Conservation (phyloP, 306 rosid species). For the Chamaecrista fasciculata region DNA sequence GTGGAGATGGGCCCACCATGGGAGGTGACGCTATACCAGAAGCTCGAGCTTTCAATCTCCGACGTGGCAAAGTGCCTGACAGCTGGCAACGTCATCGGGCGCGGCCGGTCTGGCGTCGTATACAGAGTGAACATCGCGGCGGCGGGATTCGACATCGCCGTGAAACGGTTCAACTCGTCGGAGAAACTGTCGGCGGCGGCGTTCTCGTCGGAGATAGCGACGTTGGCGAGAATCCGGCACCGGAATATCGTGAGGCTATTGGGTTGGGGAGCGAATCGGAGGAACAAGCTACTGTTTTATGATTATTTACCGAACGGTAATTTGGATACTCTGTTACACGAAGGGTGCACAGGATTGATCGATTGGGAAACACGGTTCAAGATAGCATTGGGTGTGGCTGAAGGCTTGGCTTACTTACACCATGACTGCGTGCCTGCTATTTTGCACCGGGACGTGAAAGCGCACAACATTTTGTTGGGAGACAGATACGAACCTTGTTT, state of each 20-base stretch:
- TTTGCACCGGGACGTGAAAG: conserved; percentile 75
- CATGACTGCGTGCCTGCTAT: conserved; percentile 64
- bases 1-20: conserved; percentile 60
- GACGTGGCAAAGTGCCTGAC: conserved; percentile 49
- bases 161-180: conserved; percentile 40
- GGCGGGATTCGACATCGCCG: conserved; percentile 44
- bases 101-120: conserved; percentile 64
- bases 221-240: conserved; percentile 56
- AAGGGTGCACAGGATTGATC: conserved; percentile 43
- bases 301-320: conserved; percentile 51
- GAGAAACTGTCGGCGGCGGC: conserved; percentile 55
- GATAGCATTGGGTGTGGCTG: conserved; percentile 67
- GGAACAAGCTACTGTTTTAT: conserved; percentile 54
- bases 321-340: conserved; percentile 46
- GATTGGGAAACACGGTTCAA: conserved; percentile 65
- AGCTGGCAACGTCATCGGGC: conserved; percentile 48
- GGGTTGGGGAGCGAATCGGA: conserved; percentile 61
- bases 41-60: conserved; percentile 54
- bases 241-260: conserved; percentile 60
- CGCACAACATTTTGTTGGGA: conserved; percentile 51
- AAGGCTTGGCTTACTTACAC: conserved; percentile 63
- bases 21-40: conserved; percentile 68
- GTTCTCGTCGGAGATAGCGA: conserved; percentile 59
- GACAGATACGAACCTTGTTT: conserved; percentile 56
- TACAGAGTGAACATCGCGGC: conserved; percentile 38